phyloP scores from a whole-genome alignment of 2,329 filamentous ascomycete genomes.

The Aspergillus sp. region DNA sequence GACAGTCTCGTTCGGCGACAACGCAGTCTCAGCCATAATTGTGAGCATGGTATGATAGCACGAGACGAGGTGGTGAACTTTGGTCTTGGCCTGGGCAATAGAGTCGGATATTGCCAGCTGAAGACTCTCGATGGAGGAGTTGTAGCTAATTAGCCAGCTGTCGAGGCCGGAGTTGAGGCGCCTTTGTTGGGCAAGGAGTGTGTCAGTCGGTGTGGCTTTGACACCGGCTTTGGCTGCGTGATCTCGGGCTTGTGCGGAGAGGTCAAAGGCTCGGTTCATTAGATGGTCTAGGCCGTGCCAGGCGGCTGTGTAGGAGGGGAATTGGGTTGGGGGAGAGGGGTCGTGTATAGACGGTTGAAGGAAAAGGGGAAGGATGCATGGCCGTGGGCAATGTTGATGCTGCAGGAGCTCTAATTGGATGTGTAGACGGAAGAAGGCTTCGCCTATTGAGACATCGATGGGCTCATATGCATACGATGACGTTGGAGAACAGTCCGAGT shows the following conservation, averaged over 20 bases:
- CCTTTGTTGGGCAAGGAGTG: background rate
- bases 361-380: slow-evolving; percentile 18
- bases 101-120: background rate
- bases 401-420: slow-evolving; percentile 35
- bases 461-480: slow-evolving; percentile 19
- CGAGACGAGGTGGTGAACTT: slow-evolving; percentile 33
- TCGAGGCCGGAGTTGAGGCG: background rate
- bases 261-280: slow-evolving; percentile 24
- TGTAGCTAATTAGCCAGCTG: background rate
- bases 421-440: slow-evolving; percentile 33
- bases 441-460: slow-evolving; percentile 26
- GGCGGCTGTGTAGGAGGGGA: slow-evolving; percentile 20
- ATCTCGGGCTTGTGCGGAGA: slow-evolving; percentile 19
- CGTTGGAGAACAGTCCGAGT: background rate
- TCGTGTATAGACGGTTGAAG: background rate
- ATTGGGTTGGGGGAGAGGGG: background rate
- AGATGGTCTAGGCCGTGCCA: slow-evolving; percentile 28
- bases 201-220: background rate
- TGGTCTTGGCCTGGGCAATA: slow-evolving; percentile 2
- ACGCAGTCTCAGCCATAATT: slow-evolving; percentile 43
- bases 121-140: background rate
- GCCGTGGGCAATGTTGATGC: slow-evolving; percentile 20
- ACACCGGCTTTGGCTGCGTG: background rate
- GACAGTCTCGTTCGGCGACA: slow-evolving; percentile 29
- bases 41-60: slow-evolving; percentile 50